A percentile compares a stretch with the other conserved stretches of the same genome.
These are phyloP conservation scores for Trebouxia sp. DNA, from an alignment of 139 green algal species.

Conservation along the genomic window DNA sequence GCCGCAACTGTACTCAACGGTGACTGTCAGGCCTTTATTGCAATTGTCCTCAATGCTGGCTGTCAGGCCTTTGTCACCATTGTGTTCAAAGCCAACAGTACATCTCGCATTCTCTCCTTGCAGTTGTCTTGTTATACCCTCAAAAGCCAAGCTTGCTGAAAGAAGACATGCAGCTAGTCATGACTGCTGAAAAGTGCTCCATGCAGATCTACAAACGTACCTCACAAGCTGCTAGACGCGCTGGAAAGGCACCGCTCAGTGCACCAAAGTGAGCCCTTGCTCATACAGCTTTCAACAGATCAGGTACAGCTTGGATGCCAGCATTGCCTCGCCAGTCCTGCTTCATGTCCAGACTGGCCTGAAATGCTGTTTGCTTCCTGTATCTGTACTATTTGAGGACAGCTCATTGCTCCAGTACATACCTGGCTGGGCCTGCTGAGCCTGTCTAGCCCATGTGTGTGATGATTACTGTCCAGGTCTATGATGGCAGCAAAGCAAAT, in stretches of 20 bases:
- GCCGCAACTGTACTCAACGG: background rate
- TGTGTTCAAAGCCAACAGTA: background rate
- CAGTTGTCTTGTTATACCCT: too few relatives aligned
- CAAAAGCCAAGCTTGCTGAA: too few relatives aligned
- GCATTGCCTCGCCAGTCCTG: background rate
- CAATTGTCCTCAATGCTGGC: background rate
- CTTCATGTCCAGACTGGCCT: background rate
- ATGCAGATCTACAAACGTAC: constrained; percentile 56
- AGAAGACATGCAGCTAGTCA: background rate
- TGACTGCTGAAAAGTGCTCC: background rate
- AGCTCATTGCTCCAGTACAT: too few relatives aligned
- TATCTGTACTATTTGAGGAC: background rate
- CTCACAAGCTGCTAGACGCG: constrained; percentile 46
- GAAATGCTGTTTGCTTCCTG: background rate
- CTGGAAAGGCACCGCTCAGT: constrained; percentile 29
- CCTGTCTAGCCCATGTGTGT: background rate
- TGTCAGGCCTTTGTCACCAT: background rate
- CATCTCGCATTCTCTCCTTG: too few relatives aligned
- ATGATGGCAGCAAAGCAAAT: constrained; percentile 37
- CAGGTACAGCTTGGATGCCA: constrained; percentile 41
- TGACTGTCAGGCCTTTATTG: background rate
- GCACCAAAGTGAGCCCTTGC: constrained; percentile 41
- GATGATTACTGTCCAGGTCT: constrained; percentile 45
- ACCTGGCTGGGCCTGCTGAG: too few relatives aligned
- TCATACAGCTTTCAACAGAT: constrained; percentile 81